A percentile compares a stretch with the other conserved stretches of the same genome.
Evolutionary conservation across 345 rosid species (phyloP).

Genomic region (Erucastrum elatum): DNA sequence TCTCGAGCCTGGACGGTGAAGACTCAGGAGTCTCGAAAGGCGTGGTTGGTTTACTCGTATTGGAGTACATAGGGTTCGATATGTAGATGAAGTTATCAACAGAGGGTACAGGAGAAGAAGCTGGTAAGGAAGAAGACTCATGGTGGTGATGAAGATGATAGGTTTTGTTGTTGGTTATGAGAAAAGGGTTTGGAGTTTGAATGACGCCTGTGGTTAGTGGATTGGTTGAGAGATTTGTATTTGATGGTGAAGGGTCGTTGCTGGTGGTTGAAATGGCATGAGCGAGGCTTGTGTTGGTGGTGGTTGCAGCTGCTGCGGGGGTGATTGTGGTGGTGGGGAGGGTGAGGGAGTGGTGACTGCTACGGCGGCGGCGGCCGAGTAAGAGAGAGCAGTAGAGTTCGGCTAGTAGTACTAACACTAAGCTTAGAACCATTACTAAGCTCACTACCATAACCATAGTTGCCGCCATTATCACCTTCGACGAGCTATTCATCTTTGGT

Average conservation of each 20-base stretch:
- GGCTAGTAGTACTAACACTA: conserved; percentile 72
- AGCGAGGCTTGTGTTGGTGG: conserved; percentile 2
- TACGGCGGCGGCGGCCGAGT: conserved; percentile 54
- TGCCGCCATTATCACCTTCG: conserved; percentile 85
- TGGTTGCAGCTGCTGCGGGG: conserved; percentile 26
- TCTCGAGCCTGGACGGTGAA: conserved; percentile 70
- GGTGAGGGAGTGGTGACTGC: conserved; percentile 27
- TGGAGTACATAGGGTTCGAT: conserved; percentile 83
- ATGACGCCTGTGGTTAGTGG: conserved; percentile 64
- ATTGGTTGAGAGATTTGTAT: conserved; percentile 35
- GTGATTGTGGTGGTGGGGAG: conserved; percentile 29
- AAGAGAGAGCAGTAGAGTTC: conserved; percentile 87
- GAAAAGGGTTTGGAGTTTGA: conserved; percentile 59
- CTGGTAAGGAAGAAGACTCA: not conserved
- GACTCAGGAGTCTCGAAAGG: conserved; percentile 84
- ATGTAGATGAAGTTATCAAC: conserved; percentile 62
- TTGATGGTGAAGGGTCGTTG: conserved; percentile 26
- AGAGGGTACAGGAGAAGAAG: conserved; percentile 34
- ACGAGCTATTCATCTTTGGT: conserved; percentile 62
- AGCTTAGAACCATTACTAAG: conserved; percentile 68
- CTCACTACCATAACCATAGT: conserved; percentile 76
- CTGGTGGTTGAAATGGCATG: conserved; percentile 18
- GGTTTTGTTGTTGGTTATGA: conserved; percentile 49
- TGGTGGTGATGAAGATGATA: conserved; percentile 32
- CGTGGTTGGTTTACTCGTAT: conserved; percentile 44